Base-by-base conservation (phyloP, 345 rosid genomes). In the Streptanthus diversifolius region DNA sequence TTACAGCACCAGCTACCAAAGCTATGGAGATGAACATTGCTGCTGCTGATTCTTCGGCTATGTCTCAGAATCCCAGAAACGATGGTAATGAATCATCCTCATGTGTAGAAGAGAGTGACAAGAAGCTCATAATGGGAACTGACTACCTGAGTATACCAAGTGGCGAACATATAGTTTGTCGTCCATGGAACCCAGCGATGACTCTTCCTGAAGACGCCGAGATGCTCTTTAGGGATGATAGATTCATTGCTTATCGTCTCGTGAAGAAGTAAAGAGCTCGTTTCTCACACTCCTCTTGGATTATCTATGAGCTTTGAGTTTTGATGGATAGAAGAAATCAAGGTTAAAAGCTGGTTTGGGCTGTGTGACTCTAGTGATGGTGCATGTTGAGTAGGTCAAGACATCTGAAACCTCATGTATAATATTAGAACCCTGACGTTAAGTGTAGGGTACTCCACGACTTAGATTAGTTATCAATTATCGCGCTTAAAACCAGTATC, bases 221-320 rank as follows among this genome's bases (percentile, higher is more conserved):
- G 71, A 43, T 65, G 57, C 40, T 73, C 14, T 73, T 63, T 27
- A 73, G 71, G 32, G 77, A 73, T 55, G 71, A 65, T 55, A 73
- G 15, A 9, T 73, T 55, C 35, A 45, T 73, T 33, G 71, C 77
- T 25, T 73, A 63, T 35, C 64, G 77, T 43, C 29, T 54, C 8
- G 3, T 5, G 25, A 63, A 63, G 3, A 70, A 45, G 15, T 44
- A 35, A 15, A 25, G 36, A 40, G 27, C 18, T 55, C 9, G 60
- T 33, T 2, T 33, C 37, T 33, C 37, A 2, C 8, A 33, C 37
- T 33, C 7, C 10, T 33, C 37, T 33, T 33, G 37, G 6, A 32
- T 32, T 5, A 32, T 32, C 35, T 32, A 8, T 32, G 35, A 32
- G 35, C 35, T 32, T 7, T 32, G 35, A 32, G 14, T 37, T 37